phyloP scores from a whole-genome alignment of 2,329 filamentous ascomycete genomes.

The Plectosphaerella plurivora region DNA sequence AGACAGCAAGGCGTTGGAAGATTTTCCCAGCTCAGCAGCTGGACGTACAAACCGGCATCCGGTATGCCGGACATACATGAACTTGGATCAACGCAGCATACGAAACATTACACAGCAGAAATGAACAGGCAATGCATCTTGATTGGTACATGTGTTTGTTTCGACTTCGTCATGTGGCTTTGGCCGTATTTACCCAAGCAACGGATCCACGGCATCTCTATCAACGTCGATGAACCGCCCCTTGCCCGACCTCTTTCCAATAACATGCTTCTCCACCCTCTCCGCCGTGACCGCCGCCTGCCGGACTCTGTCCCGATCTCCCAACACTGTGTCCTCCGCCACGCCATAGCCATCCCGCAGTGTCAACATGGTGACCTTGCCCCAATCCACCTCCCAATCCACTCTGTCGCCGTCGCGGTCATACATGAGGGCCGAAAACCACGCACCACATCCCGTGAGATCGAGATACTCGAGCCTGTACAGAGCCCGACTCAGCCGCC shows the following conservation, averaged over 20 bases:
- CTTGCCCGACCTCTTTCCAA: constrained; percentile 38
- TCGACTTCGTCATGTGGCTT: no score
- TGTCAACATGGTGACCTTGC: constrained; percentile 42
- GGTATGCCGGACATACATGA: no score
- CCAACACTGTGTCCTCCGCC: constrained; percentile 24
- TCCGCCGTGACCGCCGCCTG: constrained; percentile 32
- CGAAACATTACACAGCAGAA: no score
- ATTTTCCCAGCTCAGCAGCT: no score
- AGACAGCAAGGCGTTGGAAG: no score
- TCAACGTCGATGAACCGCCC: constrained; percentile 47
- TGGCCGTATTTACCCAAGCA: no score
- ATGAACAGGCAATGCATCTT: no score
- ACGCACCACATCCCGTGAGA: constrained; percentile 53
- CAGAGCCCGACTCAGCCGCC: constrained; percentile 46
- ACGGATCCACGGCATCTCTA: constrained; percentile 22
- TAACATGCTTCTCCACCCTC: constrained; percentile 43
- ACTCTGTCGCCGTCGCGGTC: constrained; percentile 40
- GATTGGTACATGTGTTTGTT: no score
- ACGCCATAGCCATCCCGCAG: constrained; percentile 40
- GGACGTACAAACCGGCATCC: no score
- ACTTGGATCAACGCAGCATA: no score
- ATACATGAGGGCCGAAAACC: constrained; percentile 44
- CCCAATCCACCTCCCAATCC: constrained; percentile 52
- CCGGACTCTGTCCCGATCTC: constrained; percentile 25
- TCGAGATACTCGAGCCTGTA: constrained; percentile 59